Percentiles rank a stretch among this genome's conserved stretches.
Conservation (phyloP, 768 basidiomycete genomes). For the Crucibulum laeve region DNA sequence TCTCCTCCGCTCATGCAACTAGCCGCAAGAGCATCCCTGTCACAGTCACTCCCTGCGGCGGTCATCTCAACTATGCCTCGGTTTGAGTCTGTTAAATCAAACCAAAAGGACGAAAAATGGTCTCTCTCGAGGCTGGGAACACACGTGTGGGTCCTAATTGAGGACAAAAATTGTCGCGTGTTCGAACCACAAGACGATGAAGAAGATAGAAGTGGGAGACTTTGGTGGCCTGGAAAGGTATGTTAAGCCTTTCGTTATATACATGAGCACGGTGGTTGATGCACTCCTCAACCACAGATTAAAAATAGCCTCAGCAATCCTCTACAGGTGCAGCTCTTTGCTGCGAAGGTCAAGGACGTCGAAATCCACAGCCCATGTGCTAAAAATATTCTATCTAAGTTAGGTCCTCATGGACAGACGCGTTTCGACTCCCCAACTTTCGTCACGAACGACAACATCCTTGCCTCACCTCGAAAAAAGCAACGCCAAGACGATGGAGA, state of each 20-base stretch:
- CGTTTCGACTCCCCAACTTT: constrained; percentile 43
- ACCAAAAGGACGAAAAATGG: constrained; percentile 11
- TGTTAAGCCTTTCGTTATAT: constrained; percentile 14
- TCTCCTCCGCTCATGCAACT: no score
- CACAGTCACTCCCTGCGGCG: no score
- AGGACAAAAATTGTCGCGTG: constrained; percentile 28
- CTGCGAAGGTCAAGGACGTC: constrained; percentile 22
- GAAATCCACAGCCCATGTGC: constrained; percentile 28
- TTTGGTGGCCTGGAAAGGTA: constrained; percentile 78
- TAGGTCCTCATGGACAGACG: constrained; percentile 21
- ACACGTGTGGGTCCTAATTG: constrained; percentile 52
- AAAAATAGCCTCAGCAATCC: constrained; percentile 13
- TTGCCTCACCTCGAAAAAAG: constrained; percentile 41
- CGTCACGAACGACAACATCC: constrained; percentile 5
- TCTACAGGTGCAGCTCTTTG: constrained; percentile 22
- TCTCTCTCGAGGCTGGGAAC: constrained; percentile 23
- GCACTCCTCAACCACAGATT: constrained; percentile 6
- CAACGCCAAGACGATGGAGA: constrained; percentile 28
- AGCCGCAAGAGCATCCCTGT: no score
- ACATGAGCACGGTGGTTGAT: background rate
- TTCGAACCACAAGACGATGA: constrained; percentile 23
- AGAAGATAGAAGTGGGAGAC: constrained; percentile 16
- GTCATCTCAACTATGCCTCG: no score
- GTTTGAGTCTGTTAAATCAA: no score
- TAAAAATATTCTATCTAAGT: constrained; percentile 35